phyloP scores from a whole-genome alignment of 2,329 filamentous ascomycete genomes.

The Epichloe aotearoae region DNA sequence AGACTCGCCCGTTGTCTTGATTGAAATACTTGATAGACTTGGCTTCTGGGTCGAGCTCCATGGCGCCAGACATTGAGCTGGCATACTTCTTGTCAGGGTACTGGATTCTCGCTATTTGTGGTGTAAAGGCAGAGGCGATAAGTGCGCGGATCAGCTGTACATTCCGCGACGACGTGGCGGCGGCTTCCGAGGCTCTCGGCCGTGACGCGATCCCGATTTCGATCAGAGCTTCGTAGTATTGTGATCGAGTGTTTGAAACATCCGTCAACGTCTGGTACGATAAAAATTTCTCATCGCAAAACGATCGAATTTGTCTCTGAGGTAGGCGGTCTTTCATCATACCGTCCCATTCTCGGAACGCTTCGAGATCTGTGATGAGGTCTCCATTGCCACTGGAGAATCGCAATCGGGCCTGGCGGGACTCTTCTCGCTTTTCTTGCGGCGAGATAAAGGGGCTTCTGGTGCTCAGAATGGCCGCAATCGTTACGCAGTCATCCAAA shows the following conservation, averaged over 20 bases:
- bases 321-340: constrained; percentile 44
- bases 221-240: constrained; percentile 74
- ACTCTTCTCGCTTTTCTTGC: constrained; percentile 67
- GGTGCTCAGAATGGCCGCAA: constrained; percentile 84
- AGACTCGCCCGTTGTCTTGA: constrained; percentile 73
- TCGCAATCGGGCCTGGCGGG: constrained; percentile 58
- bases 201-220: constrained; percentile 67
- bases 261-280: constrained; percentile 74
- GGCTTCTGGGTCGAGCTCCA: constrained; percentile 87
- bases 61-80: constrained; percentile 71
- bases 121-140: constrained; percentile 61
- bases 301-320: constrained; percentile 53
- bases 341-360: constrained; percentile 72
- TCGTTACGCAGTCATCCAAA: constrained; percentile 74
- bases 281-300: constrained; percentile 79
- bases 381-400: constrained; percentile 77
- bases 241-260: constrained; percentile 72
- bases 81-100: constrained; percentile 95
- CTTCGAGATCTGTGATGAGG: constrained; percentile 72
- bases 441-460: constrained; percentile 79
- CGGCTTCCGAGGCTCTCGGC: constrained; percentile 18
- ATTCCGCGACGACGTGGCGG: constrained; percentile 18
- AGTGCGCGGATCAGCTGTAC: constrained; percentile 51
- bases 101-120: constrained; percentile 82
- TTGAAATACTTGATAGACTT: constrained; percentile 87